Evolutionary conservation across 176 grass and related monocot genomes (phyloP).

Genomic region (Otatea glauca): DNA sequence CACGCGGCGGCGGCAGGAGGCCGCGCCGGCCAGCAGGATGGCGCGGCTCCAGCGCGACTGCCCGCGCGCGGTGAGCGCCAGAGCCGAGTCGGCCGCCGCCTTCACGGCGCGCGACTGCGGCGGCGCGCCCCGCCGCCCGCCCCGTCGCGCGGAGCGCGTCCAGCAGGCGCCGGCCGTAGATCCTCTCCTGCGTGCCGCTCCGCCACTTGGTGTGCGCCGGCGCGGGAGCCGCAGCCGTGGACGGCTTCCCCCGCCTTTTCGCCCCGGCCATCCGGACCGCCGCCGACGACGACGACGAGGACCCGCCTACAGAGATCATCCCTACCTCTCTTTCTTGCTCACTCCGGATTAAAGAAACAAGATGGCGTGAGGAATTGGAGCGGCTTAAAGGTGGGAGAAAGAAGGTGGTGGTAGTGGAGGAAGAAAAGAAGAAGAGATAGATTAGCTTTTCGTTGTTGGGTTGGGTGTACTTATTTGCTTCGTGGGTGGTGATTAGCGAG

Average conservation of each 20-base stretch:
- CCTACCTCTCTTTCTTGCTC: not conserved
- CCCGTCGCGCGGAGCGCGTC: slow-evolving; percentile 67
- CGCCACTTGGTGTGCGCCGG: slow-evolving; percentile 72
- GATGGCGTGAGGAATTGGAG: slow-evolving; percentile 28
- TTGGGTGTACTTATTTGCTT: slow-evolving; percentile 53
- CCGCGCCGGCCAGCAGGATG: slow-evolving; percentile 69
- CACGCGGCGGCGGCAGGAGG: slow-evolving; percentile 52
- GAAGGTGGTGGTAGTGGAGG: slow-evolving; percentile 26
- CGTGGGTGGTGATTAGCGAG: slow-evolving; percentile 48
- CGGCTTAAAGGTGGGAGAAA: slow-evolving; percentile 32
- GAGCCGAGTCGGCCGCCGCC: slow-evolving; percentile 80
- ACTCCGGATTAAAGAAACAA: not conserved
- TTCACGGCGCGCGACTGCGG: slow-evolving; percentile 68
- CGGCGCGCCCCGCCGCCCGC: not conserved
- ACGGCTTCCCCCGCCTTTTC: slow-evolving; percentile 23
- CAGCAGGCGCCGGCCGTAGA: slow-evolving; percentile 82
- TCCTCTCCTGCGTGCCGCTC: slow-evolving; percentile 67
- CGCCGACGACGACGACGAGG: slow-evolving; percentile 32
- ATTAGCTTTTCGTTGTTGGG: slow-evolving; percentile 48
- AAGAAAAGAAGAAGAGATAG: slow-evolving; percentile 27
- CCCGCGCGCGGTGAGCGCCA: slow-evolving; percentile 78
- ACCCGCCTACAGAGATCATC: slow-evolving; percentile 56
- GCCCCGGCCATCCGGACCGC: slow-evolving; percentile 3
- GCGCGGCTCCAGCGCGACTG: slow-evolving; percentile 96
- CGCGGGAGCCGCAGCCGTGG: not conserved